Base-by-base conservation (phyloP, 441 rosid species). In the Eruca vesicaria region DNA sequence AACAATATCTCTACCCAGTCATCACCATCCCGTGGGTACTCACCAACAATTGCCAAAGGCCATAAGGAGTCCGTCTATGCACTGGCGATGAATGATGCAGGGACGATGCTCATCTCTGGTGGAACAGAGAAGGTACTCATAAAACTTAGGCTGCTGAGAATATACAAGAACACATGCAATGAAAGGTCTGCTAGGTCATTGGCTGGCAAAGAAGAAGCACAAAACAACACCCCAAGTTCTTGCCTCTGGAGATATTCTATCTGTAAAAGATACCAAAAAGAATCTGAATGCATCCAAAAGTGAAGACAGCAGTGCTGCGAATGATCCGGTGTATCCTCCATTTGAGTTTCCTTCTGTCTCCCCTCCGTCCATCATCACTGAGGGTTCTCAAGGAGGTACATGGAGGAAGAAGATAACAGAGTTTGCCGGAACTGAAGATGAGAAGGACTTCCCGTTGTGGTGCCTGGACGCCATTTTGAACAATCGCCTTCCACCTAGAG, bases 1-100 rank as follows among this genome's bases (percentile, higher is more conserved):
- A 93, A 88, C 84, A 90, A 76, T 86, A 90, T 92, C 69, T 84
- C 92, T 71, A 81, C 71, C 38, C 93, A 93, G 68, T 73, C 84
- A 52, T 81, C 84, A 78, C 97, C 86, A 73, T 78, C 91, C 66
- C 92, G 85, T 76, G 97, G 97, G 36, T 89, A 87, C 82, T 82
- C 86, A 21, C 99, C 98, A 9, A 71, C 84, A 61, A 63, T 89
- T 82, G 97, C 94, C 61, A 93, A 93, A 87, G 99, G 97, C 68
- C 98, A 96, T 74, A 96, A 96, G 83, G 98, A 96, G 84, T 96
- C 99, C 2, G 99, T 93, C 78, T 96, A 96, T 85, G 98, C 99
- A 45, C 82, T 96, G 88, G 94, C 94, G 41, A 91, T 93, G 98
- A 96, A 90, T 87, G 89, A 87, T 78, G 85, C 84, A 65, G 98